phyloP scores from a whole-genome alignment of 257 asterid genomes.

The Orobanche coerulescens region DNA sequence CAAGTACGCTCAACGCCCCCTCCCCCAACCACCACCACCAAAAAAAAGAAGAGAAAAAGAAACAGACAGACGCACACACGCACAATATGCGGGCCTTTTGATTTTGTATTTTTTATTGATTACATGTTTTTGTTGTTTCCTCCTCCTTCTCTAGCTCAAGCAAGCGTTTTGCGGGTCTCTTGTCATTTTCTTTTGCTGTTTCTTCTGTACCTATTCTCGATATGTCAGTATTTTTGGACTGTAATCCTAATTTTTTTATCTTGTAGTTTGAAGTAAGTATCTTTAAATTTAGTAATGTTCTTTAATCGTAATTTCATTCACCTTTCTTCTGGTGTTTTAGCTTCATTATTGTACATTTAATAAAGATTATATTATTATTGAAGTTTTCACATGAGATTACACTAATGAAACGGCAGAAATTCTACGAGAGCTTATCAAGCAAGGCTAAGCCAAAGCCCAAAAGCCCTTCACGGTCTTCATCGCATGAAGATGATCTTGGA shows the following conservation, averaged over 20 bases:
- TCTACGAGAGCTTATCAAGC: slow-evolving; percentile 72
- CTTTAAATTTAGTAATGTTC: not conserved
- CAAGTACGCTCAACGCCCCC: slow-evolving; percentile 14
- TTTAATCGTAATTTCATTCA: no score
- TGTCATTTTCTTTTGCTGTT: not conserved
- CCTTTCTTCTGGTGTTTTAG: not conserved
- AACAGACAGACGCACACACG: not conserved
- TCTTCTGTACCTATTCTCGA: not conserved
- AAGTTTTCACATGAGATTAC: not conserved
- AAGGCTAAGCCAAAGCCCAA: slow-evolving; percentile 85
- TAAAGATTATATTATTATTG: not conserved
- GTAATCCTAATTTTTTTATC: not conserved
- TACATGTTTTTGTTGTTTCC: not conserved
- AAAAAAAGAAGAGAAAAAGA: not conserved
- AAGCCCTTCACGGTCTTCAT: slow-evolving; percentile 68
- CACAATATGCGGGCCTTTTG: not conserved
- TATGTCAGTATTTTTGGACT: not conserved
- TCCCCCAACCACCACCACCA: not conserved
- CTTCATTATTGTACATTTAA: not conserved
- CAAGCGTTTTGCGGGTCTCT: not conserved
- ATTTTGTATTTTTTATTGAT: not conserved
- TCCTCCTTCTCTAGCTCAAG: not conserved
- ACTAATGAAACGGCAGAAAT: slow-evolving; percentile 49
- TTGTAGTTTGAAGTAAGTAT: not conserved
- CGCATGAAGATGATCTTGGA: slow-evolving; percentile 71